Base-by-base conservation (phyloP, 2,329 filamentous ascomycete species). In the Aspergillus versicolor region DNA sequence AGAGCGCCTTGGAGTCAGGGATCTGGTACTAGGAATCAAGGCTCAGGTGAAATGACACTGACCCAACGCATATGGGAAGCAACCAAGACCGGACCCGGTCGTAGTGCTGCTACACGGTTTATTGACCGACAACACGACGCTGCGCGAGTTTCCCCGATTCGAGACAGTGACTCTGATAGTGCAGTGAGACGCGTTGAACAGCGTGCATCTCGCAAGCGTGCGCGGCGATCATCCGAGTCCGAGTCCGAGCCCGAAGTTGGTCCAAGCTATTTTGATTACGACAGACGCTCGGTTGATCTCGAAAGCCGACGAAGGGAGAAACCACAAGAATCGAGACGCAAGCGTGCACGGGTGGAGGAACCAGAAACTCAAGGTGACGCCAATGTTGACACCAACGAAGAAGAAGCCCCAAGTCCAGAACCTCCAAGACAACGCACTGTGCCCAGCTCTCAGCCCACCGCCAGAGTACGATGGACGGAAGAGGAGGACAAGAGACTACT, bases 401-500 rank as follows among this genome's bases (percentile, higher is more conserved):
- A 43, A 4, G 47, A 32, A 24, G 27, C 41, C n/a, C 9, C 30
- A 13, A 43, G 42, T 12, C 44, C 41, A 41, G 41, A 27, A 22
- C 22, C n/a, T 21, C 19, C 32, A 19, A 50, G 34, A 30, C 15
- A 5, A 21, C 44, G 13, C 3, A 22, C 27, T 11, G 17, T 21
- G 5, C 2, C 32, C 19, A 38, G 22, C 47, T 32, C 19, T 9
- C 45, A 24, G 34, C 19, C 11, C 27, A 8, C 17, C 40, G 7
- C 27, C 5, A 32, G 24, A n/a, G 13, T 13, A 67, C 54, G 65
- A 44, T 82, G 76, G 76, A 72, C 72, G 1, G 58, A 64, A 1
- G 65, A 63, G 9, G 79, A 82, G 63, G 66, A 76, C 15, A 57
- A 70, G 2, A 73, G 74, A 4, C 71, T 89, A 1, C 70, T 82